Evolutionary conservation across 345 rosid species (phyloP), one percentile per base, ranked within the genome.

Genomic region (Syzygium jambos): DNA sequence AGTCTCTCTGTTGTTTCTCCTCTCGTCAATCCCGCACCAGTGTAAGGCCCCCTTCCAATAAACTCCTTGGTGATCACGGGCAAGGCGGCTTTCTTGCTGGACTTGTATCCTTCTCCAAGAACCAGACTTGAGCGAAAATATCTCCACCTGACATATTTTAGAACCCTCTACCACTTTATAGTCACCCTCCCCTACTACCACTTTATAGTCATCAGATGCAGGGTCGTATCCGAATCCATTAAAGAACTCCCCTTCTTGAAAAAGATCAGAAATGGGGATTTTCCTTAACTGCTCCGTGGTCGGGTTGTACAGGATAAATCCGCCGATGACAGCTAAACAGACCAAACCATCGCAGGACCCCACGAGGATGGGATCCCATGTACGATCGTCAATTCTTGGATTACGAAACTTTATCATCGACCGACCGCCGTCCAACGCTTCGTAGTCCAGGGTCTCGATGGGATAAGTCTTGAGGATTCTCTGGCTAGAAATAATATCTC

Each of bases 291-390:
- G 52, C 27, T 83, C 59, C 3, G 65, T 86, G 51, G 85, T 78
- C 8, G 87, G 85, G 57, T 86, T 86, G 46, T 83, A 86, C 13
- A 86, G 51, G 87, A 86, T 12, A 7, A 86, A 30, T 38, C 22
- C 17, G 7, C 11, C 29, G 15, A 43, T 38, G 27, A 6, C 29
- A 52, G 43, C 41, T 25, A 78, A 38, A 56, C 87, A 86, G 2
- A 77, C 65, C 29, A 86, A 19, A 78, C 87, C 87, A 53, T 86
- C 46, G 51, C 87, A 77, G 11, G 84, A 77, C 30, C 87, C 87
- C 51, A 68, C 21, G 46, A 65, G 22, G 54, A 51, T 43, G 85
- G 54, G 34, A 14, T 11, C 38, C 15, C 43, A 52, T 11, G 27
- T 25, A 30, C 11, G 13, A 23, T 56, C 51, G 52, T n/a, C 30